phyloP scores from a whole-genome alignment of 768 basidiomycete species.

The Pleurotus pulmonarius region DNA sequence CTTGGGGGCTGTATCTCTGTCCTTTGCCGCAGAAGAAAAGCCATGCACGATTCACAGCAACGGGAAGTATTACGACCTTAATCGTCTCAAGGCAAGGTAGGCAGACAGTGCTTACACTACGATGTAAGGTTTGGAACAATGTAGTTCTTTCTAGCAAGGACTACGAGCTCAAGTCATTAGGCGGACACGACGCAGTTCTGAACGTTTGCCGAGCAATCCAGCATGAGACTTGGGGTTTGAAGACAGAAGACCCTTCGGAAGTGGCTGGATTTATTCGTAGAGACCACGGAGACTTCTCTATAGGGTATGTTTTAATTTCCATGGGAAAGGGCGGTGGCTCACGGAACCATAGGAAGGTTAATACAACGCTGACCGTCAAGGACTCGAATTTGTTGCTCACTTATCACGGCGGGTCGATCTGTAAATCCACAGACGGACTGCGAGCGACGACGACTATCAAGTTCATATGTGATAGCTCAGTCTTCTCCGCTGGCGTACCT shows the following conservation, averaged over 20 bases:
- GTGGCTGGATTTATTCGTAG: constrained; percentile 62
- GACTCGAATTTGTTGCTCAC: constrained; percentile 53
- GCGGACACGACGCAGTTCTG: constrained; percentile 44
- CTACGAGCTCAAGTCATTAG: constrained; percentile 49
- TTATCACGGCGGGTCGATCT: constrained; percentile 59
- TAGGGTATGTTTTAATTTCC: constrained; percentile 47
- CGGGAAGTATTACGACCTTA: constrained; percentile 66
- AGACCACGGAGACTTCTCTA: constrained; percentile 64
- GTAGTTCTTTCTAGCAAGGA: constrained; percentile 49
- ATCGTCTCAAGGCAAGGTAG: constrained; percentile 55
- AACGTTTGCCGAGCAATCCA: constrained; percentile 61
- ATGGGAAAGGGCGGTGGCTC: neutral
- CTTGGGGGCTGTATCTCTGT: neutral
- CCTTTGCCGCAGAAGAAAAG: constrained; percentile 33
- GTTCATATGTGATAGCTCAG: constrained; percentile 72
- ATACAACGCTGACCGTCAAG: constrained; percentile 58
- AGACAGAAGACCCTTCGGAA: constrained; percentile 45
- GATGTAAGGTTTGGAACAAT: constrained; percentile 6
- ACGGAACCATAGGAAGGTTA: constrained; percentile 42
- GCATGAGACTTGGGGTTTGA: constrained; percentile 56
- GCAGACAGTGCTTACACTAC: constrained; percentile 12
- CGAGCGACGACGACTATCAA: constrained; percentile 65
- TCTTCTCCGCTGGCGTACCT: constrained; percentile 51
- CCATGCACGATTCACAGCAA: constrained; percentile 58
- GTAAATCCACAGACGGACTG: constrained; percentile 27